Evolutionary conservation across 2,329 filamentous ascomycete species (phyloP), one percentile per base, ranked within the genome.

Genomic region (Seiridium cupressi): DNA sequence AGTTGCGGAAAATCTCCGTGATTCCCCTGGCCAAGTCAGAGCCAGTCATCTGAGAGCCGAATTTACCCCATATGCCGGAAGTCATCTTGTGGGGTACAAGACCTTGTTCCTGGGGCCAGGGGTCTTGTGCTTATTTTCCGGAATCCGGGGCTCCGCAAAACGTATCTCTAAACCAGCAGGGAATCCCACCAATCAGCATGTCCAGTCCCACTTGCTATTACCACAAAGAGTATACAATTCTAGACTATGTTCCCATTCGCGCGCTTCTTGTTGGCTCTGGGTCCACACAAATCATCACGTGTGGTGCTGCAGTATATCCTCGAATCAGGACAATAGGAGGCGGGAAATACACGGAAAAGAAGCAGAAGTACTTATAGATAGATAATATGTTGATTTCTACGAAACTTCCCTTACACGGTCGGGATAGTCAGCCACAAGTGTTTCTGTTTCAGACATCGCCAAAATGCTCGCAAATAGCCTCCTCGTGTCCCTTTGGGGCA

Each of bases 401-500:
- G 18, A 26, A 26, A 26, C 18, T 26, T 26, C 18, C 18, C 18
- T 26, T 26, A 26, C 18, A 26, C 18, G 18, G 18, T 26, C 18
- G 18, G 18, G 2, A 26, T 26, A 26, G 51, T 26, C 35, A 44
- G 10, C 31, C 18, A 42, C 51, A 46, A 26, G 18, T 26, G 18
- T 26, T 26, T 26, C 18, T 26, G 18, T 18, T 13, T 8, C 36
- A 31, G 7, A 44, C 6, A n/a, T 8, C 4, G 11, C 13, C 18
- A 48, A 3, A 18, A 47, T 57, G 55, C 31, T 57, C 42, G 32
- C 31, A 3, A 34, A 32, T 34, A 34, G 8, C 11, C 47, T 60
- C 34, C 69, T 61, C 35, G 61, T 63, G 6, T 59, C 65, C 58
- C 46, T 65, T 2, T 60, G 67, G 35, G 62, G 58, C 38, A 31